Evolutionary conservation across 257 asterid species (phyloP), one percentile per base, ranked within the genome.

Genomic region (Nicotiana otophora): DNA sequence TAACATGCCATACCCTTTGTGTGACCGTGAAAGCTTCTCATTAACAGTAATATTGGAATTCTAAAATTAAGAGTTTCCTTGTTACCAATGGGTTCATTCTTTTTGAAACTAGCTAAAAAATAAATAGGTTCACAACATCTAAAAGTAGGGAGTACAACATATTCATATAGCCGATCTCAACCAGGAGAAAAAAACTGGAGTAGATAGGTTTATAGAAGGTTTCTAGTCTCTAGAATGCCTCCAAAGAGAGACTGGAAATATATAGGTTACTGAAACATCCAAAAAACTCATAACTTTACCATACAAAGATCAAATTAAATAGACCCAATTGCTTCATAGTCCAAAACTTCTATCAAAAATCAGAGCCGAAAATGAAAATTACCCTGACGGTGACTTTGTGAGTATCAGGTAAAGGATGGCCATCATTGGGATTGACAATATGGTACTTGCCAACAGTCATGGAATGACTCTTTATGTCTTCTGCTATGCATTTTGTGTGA

Each of bases 391-490:
- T 92, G 86, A 94, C 69, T 90, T 88, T 96, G 88, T 96, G 98
- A 77, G 98, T 86, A 33, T 94, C 96, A 4, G 97, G 98, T 11
- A 92, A 85, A 85, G 97, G 95, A 28, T 82, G 86, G 31, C 92
- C 96, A 15, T 94, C 96, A 55, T 80, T 89, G 64, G 94, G 93
- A 82, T 93, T 94, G 46, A 94, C 93, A 78, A 93, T 83, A 54
- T 92, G 93, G 80, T 96, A 96, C 61, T 94, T 96, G 36, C 98
- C 99, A 51, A 96, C 97, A 42, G 98, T 96, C 99, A 96, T 96
- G 15, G 97, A 88, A 83, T 91, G 92, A 82, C 91, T 84, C 90
- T 94, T 92, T 82, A 96, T 91, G 54, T 94, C 98, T 89, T 96
- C 98, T 51, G 97, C 84, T 87, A 96, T 94, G 91, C 99, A 96